Conservation (phyloP, 495 filamentous ascomycete genomes). For the Trichocladium antarcticum region DNA sequence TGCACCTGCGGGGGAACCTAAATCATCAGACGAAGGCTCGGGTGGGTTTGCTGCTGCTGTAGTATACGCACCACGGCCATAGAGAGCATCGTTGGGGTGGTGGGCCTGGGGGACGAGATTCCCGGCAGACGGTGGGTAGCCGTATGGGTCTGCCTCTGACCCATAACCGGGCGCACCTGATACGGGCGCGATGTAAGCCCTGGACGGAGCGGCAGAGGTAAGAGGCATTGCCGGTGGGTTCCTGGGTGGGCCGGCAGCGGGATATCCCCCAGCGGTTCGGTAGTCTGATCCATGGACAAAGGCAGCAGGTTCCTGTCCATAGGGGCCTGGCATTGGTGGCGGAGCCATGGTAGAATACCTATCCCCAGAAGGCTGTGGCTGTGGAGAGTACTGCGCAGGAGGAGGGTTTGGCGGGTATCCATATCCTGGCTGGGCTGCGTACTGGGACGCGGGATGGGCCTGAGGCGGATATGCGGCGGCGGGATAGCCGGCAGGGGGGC, state of each 20-base stretch:
- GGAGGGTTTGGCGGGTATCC: conserved; percentile 17
- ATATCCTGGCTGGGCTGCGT: conserved; percentile 10
- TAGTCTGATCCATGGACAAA: conserved; percentile 22
- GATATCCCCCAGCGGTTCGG: conserved; percentile 13
- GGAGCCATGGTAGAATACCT: conserved; percentile 21
- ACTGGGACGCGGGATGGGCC: conserved; percentile 11
- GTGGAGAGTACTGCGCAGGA: conserved; percentile 21
- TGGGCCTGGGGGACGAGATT: conserved; percentile 27
- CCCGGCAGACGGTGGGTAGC: conserved; percentile 23
- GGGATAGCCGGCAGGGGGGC: conserved; percentile 12
- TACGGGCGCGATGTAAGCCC: conserved; percentile 12
- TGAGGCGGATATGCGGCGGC: conserved; percentile 18
- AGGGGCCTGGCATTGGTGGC: conserved; percentile 15
- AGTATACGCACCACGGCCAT: conserved; percentile 40
- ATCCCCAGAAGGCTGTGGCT: conserved; percentile 18
- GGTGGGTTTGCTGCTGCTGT: conserved; percentile 21
- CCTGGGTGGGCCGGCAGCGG: conserved; percentile 13
- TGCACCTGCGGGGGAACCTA: conserved; percentile 43
- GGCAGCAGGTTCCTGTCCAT: conserved; percentile 13
- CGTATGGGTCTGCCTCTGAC: conserved; percentile 23
- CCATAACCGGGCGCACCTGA: conserved; percentile 17
- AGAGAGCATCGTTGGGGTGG: conserved; percentile 37
- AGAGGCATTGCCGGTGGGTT: conserved; percentile 14
- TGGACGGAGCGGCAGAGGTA: conserved; percentile 17
- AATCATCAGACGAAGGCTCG: conserved; percentile 38